Conservation (phyloP, 1,284 basidiomycete genomes). For the Porogramme epimiltina region DNA sequence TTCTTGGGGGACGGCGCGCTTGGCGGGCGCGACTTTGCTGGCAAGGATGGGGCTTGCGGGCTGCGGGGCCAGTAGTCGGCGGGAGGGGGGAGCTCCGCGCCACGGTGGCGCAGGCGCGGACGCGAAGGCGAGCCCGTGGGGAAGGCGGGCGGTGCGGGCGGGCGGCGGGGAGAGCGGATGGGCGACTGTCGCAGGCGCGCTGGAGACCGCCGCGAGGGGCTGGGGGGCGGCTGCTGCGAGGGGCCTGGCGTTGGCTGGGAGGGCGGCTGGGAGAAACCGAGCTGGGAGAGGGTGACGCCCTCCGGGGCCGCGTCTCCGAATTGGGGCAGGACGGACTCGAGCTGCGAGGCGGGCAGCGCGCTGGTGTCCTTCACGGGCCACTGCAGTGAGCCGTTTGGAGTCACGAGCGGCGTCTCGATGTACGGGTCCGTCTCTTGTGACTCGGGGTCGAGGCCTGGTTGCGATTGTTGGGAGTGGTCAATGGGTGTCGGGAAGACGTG, state of each 20-base stretch:
- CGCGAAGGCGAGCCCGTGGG: no score
- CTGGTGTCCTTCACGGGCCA: constrained; percentile 38
- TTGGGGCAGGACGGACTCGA: constrained; percentile 37
- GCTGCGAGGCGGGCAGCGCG: constrained; percentile 39
- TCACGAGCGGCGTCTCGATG: constrained; percentile 52
- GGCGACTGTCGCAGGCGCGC: no score
- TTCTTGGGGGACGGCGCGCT: no score
- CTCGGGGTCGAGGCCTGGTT: constrained; percentile 25
- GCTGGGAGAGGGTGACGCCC: constrained; percentile 37
- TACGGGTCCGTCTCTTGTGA: constrained; percentile 48
- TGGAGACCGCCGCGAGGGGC: not conserved
- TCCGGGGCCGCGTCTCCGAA: constrained; percentile 24
- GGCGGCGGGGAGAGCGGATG: no score
- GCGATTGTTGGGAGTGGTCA: constrained; percentile 12
- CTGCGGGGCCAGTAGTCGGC: no score
- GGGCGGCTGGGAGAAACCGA: constrained; percentile 34
- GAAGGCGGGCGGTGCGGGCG: no score
- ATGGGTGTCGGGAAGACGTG: constrained; percentile 6
- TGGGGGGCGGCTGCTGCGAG: not conserved
- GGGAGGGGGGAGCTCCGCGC: no score
- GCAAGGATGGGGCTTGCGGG: no score
- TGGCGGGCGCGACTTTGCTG: no score
- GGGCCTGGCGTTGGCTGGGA: not conserved
- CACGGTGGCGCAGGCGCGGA: no score
- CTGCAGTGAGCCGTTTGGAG: constrained; percentile 56